Evolutionary conservation across 148 eudicot species (phyloP).

Genomic region (Vaccinium darrowii): DNA sequence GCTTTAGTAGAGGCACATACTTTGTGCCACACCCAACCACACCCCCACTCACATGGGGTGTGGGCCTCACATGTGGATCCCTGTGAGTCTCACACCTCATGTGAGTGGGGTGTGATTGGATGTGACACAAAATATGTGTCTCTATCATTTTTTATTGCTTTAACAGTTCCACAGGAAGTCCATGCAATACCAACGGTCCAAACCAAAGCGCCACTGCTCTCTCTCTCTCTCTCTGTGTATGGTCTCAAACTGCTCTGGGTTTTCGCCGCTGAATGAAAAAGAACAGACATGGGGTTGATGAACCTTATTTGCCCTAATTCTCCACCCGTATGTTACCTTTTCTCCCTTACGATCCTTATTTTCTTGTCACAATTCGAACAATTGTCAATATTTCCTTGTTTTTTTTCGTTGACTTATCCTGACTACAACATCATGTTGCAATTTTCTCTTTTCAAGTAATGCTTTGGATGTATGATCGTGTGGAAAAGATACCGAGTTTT

Average conservation of each 20-base stretch:
- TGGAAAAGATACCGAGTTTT: neutral
- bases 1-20: no score
- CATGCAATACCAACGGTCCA: neutral
- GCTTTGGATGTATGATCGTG: neutral
- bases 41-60: no score
- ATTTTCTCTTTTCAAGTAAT: neutral
- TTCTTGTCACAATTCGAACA: neutral
- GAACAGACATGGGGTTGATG: slow-evolving; percentile 30
- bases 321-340: slow-evolving; percentile 38
- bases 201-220: neutral
- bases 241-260: neutral
- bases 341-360: neutral
- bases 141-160: no score
- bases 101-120: no score
- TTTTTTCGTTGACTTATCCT: neutral
- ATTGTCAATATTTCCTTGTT: neutral
- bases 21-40: no score
- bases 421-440: neutral
- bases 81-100: no score
- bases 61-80: no score
- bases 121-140: no score
- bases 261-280: neutral
- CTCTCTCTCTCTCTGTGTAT: neutral
- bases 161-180: neutral
- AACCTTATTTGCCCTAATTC: slow-evolving; percentile 52